A percentile compares a stretch with the other conserved stretches of the same genome.
Conservation (phyloP, 2,329 filamentous ascomycete genomes). For the Pseudogymnoascus sp. region DNA sequence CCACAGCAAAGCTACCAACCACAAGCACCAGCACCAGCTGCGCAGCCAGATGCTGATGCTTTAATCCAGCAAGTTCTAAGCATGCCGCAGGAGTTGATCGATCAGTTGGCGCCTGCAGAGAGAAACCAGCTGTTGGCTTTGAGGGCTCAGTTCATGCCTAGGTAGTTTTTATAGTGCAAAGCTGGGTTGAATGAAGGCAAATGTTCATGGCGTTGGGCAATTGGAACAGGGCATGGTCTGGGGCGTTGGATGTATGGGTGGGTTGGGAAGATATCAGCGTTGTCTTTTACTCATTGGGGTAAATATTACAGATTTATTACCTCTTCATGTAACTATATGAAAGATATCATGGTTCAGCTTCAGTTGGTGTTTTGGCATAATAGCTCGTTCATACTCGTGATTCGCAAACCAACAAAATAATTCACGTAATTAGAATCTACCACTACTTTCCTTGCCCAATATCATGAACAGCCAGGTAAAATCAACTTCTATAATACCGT, state of each 20-base stretch:
- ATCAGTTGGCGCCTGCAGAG: conserved; percentile 68
- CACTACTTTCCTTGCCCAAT: not conserved
- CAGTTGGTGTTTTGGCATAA: not conserved
- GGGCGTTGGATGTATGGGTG: not conserved
- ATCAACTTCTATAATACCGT: not conserved
- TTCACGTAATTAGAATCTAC: not conserved
- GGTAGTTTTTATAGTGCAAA: not conserved
- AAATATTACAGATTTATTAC: not conserved
- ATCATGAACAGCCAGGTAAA: not conserved
- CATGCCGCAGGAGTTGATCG: conserved; percentile 74
- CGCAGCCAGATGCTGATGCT: conserved; percentile 57
- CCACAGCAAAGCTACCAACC: conserved; percentile 39
- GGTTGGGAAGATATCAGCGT: not conserved
- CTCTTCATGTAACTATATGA: conserved; percentile 4
- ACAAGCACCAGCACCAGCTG: conserved; percentile 35
- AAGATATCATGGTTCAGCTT: conserved; percentile 3
- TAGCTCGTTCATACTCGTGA: not conserved
- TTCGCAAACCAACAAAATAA: not conserved
- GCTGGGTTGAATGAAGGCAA: not conserved
- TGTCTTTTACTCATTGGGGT: not conserved
- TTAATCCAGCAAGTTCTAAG: conserved; percentile 76
- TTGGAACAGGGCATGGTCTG: conserved; percentile 5
- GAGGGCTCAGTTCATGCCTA: conserved; percentile 52
- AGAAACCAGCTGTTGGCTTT: conserved; percentile 74
- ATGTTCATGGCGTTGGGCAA: not conserved